Conservation (phyloP, 306 rosid species). For the Begonia masoniana region DNA sequence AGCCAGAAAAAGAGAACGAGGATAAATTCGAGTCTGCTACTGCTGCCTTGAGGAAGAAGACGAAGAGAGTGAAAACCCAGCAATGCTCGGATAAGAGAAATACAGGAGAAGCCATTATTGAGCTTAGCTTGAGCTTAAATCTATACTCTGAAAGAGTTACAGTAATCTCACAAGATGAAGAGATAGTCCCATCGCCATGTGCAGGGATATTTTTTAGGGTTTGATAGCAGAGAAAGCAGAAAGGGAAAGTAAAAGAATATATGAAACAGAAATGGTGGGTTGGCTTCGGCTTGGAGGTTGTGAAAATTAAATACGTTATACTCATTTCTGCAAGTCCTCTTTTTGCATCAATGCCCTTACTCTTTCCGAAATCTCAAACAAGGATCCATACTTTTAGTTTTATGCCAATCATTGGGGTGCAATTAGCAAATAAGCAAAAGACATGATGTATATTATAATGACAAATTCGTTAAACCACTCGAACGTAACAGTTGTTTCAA, state of each 20-base stretch:
- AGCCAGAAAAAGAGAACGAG: constrained; percentile 47
- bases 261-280: constrained; percentile 13
- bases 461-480: no score
- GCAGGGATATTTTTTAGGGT: constrained; percentile 38
- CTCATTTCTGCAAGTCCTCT: constrained; percentile 28
- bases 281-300: constrained; percentile 53
- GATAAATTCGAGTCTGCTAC: constrained; percentile 23
- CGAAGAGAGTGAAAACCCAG: constrained; percentile 19
- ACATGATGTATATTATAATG: no score
- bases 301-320: constrained; percentile 52
- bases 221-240: constrained; percentile 30
- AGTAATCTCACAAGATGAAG: constrained; percentile 9
- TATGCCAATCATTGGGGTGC: no score
- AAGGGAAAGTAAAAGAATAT: constrained; percentile 55
- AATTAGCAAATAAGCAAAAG: no score
- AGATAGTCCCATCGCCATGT: constrained; percentile 36
- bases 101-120: constrained; percentile 35
- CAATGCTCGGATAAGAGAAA: constrained; percentile 25
- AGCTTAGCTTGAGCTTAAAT: constrained; percentile 27
- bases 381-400: not conserved
- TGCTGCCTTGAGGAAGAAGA: constrained; percentile 34
- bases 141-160: constrained; percentile 10
- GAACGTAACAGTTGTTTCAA: no score
- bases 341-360: constrained; percentile 21
- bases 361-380: constrained; percentile 9